These are phyloP conservation scores for Cladosporium austrohemisphaericum DNA, from an alignment of 2,329 filamentous ascomycete species.

Conservation along the genomic window DNA sequence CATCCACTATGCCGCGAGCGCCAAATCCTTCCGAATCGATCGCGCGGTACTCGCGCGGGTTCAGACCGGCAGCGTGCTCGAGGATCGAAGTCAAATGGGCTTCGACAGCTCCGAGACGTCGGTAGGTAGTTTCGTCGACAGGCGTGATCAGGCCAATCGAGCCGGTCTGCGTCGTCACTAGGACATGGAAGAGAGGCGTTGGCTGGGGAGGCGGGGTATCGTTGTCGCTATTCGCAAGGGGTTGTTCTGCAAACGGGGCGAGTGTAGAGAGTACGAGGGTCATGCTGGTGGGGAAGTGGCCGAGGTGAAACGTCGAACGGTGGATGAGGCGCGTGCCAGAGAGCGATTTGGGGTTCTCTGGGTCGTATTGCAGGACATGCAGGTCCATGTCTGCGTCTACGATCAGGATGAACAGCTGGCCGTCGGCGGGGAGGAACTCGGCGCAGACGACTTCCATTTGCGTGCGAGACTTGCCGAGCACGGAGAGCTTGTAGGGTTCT, in stretches of 20 bases:
- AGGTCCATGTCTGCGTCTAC: constrained; percentile 82
- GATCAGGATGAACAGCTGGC: constrained; percentile 76
- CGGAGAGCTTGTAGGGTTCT: constrained; percentile 91
- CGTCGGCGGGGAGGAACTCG: constrained; percentile 83
- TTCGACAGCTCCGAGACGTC: constrained; percentile 75
- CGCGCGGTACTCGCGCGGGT: constrained; percentile 73
- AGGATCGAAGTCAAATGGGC: constrained; percentile 74
- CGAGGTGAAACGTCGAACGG: constrained; percentile 81
- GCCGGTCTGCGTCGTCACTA: constrained; percentile 73
- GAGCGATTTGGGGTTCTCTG: constrained; percentile 90
- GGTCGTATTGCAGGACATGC: constrained; percentile 89
- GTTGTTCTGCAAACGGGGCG: constrained; percentile 42
- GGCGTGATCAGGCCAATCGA: constrained; percentile 73
- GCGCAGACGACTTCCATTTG: constrained; percentile 74
- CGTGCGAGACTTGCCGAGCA: constrained; percentile 82
- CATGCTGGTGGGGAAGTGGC: constrained; percentile 71
- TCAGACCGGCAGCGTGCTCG: constrained; percentile 73
- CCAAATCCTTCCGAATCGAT: constrained; percentile 45
- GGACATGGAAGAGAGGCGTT: constrained; percentile 48
- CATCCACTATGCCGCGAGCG: constrained; percentile 71
- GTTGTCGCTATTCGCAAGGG: constrained; percentile 22
- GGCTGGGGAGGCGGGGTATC: constrained; percentile 14
- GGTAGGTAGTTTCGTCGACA: constrained; percentile 74
- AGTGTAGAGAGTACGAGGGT: constrained; percentile 68
- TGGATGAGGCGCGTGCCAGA: constrained; percentile 84